Evolutionary conservation across 2,329 filamentous ascomycete genomes (phyloP).

Genomic region (Verticillium klebahnii): DNA sequence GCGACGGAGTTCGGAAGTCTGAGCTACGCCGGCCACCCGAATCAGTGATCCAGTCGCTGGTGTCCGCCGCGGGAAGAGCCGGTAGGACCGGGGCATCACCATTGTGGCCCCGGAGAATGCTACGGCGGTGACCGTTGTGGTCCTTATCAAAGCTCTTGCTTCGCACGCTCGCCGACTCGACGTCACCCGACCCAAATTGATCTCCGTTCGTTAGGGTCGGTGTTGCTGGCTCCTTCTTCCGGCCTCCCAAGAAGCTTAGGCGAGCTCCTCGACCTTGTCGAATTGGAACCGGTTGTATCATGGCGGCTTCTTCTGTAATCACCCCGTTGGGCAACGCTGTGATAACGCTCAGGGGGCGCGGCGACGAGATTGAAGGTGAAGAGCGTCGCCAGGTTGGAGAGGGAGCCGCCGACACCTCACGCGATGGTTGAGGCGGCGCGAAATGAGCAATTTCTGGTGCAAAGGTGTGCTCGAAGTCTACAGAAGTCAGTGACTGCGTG

Average conservation of each 20-base stretch:
- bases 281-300: constrained; percentile 45
- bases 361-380: constrained; percentile 33
- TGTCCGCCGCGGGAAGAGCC: constrained; percentile 9
- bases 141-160: constrained; percentile 20
- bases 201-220: constrained; percentile 22
- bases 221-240: constrained; percentile 37
- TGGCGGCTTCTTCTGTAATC: constrained; percentile 43
- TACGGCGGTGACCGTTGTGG: constrained; percentile 34
- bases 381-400: constrained; percentile 45
- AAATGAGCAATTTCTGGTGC: constrained; percentile 63
- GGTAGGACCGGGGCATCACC: constrained; percentile 16
- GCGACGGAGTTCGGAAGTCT: constrained; percentile 13
- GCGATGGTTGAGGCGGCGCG: constrained; percentile 41
- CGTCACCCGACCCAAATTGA: constrained; percentile 14
- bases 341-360: constrained; percentile 22
- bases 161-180: constrained; percentile 21
- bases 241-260: constrained; percentile 53
- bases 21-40: constrained; percentile 20
- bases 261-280: constrained; percentile 47
- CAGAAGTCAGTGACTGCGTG: constrained; percentile 5
- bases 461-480: constrained; percentile 60
- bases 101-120: constrained; percentile 39
- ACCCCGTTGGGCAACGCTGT: constrained; percentile 27
- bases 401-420: constrained; percentile 35
- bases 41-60: constrained; percentile 26